Conservation (phyloP, 352 stramenopile species). For the Pythium dissotocum region DNA sequence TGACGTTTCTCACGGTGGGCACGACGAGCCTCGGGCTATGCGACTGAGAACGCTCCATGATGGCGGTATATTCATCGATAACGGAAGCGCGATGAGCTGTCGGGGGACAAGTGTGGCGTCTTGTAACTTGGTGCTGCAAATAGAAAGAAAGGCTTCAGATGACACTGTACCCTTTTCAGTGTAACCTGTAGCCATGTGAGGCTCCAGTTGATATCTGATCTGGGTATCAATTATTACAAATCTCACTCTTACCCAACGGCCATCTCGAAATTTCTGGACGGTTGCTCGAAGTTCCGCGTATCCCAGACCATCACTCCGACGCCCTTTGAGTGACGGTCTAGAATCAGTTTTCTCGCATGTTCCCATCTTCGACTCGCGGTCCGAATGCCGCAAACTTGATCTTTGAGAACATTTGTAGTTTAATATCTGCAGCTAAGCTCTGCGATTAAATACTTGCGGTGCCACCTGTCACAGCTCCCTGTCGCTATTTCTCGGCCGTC, state of each 20-base stretch:
- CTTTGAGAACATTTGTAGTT: background rate
- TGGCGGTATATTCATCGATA: no score
- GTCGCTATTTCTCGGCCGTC: background rate
- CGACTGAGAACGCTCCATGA: no score
- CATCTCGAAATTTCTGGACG: slow-evolving; percentile 24
- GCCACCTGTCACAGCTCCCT: background rate
- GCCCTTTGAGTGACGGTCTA: slow-evolving; percentile 4
- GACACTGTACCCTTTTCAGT: background rate
- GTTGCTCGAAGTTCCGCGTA: slow-evolving; percentile 4
- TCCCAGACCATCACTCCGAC: slow-evolving; percentile 12
- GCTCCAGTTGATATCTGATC: slow-evolving; percentile 7
- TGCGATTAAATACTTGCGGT: background rate
- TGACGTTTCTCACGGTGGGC: background rate
- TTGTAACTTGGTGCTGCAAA: background rate
- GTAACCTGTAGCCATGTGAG: background rate
- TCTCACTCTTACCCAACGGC: slow-evolving; percentile 12
- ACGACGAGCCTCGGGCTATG: no score
- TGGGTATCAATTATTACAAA: slow-evolving; percentile 14
- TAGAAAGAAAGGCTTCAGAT: background rate
- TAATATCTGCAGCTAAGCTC: background rate
- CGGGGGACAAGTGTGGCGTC: no score
- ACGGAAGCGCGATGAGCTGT: no score
- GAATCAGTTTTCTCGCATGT: slow-evolving; percentile 10
- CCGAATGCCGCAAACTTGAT: slow-evolving; percentile 6
- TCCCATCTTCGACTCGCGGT: background rate